Evolutionary conservation across 805 yeast genomes (phyloP).

Genomic region (Metschnikowia arizonensis): DNA sequence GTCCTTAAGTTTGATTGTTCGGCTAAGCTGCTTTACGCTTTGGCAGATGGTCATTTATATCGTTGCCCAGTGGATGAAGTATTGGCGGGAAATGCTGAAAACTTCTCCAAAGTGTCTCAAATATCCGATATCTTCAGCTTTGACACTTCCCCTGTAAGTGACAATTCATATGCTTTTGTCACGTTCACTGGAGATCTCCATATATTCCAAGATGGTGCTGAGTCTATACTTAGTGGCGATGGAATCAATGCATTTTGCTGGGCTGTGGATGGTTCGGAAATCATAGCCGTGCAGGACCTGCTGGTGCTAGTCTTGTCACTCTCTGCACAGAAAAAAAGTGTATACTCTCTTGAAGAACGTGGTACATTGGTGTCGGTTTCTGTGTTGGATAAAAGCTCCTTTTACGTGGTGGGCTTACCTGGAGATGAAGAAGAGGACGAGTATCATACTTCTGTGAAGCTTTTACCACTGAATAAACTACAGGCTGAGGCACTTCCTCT

Average conservation of each 20-base stretch:
- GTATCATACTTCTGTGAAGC: slow-evolving; percentile 9
- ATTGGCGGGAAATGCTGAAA: background rate
- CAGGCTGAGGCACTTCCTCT: slow-evolving; percentile 35
- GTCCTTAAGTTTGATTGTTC: slow-evolving; percentile 17
- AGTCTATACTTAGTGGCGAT: background rate
- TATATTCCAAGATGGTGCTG: slow-evolving; percentile 10
- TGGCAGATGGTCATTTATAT: slow-evolving; percentile 21
- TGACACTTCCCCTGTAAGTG: slow-evolving; percentile 19
- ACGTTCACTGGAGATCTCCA: slow-evolving; percentile 14
- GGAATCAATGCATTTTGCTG: slow-evolving; percentile 9
- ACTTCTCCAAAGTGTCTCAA: background rate
- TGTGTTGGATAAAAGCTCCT: slow-evolving; percentile 20
- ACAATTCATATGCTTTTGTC: slow-evolving; percentile 15
- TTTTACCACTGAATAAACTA: background rate
- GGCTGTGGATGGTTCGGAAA: slow-evolving; percentile 7
- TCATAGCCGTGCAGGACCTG: slow-evolving; percentile 5
- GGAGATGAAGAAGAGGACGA: slow-evolving; percentile 14
- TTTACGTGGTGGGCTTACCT: slow-evolving; percentile 12
- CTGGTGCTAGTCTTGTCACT: slow-evolving; percentile 2
- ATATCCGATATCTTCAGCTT: slow-evolving; percentile 15
- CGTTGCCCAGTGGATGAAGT: slow-evolving; percentile 13
- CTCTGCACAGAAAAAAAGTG: background rate
- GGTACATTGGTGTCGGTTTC: slow-evolving; percentile 19
- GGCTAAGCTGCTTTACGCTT: slow-evolving; percentile 23
- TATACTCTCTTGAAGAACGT: slow-evolving; percentile 12